These are phyloP conservation scores for Diphasiastrum complanatum DNA, from an alignment of 83 land plant species.

Conservation along the genomic window DNA sequence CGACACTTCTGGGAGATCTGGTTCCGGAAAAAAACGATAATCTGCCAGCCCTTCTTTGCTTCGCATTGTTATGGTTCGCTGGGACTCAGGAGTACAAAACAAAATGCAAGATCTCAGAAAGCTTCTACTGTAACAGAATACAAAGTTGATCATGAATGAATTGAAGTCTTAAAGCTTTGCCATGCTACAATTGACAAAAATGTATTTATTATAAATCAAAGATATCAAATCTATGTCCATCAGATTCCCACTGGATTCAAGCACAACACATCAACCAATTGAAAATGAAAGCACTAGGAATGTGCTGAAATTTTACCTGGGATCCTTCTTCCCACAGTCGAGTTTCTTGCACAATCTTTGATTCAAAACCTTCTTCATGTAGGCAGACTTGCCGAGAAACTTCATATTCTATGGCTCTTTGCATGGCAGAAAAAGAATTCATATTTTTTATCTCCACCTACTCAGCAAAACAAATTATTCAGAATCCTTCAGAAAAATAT, in stretches of 20 bases:
- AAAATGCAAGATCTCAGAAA: not conserved
- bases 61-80: constrained; percentile 87
- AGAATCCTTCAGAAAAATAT: too few species aligned
- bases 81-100: too few species aligned
- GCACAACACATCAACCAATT: constrained; percentile 5
- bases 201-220: too few species aligned
- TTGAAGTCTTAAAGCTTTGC: too few species aligned
- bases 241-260: not conserved
- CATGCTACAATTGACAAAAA: too few species aligned
- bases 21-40: constrained; percentile 95
- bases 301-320: too few species aligned
- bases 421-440: constrained; percentile 90
- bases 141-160: too few species aligned
- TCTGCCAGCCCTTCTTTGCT: constrained; percentile 94
- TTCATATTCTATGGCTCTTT: constrained; percentile 88
- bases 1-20: constrained; percentile 79
- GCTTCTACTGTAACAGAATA: not conserved
- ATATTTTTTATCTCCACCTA: constrained; percentile 97
- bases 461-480: not conserved
- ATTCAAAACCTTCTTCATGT: constrained; percentile 53
- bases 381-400: constrained; percentile 67
- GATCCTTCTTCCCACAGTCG: constrained; percentile 93
- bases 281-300: too few species aligned
- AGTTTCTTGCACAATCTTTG: constrained; percentile 83
- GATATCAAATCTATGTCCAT: too few species aligned